Evolutionary conservation across 2,329 filamentous ascomycete genomes (phyloP), one percentile per base, ranked within the genome.

Genomic region (Claviceps lovelessii): DNA sequence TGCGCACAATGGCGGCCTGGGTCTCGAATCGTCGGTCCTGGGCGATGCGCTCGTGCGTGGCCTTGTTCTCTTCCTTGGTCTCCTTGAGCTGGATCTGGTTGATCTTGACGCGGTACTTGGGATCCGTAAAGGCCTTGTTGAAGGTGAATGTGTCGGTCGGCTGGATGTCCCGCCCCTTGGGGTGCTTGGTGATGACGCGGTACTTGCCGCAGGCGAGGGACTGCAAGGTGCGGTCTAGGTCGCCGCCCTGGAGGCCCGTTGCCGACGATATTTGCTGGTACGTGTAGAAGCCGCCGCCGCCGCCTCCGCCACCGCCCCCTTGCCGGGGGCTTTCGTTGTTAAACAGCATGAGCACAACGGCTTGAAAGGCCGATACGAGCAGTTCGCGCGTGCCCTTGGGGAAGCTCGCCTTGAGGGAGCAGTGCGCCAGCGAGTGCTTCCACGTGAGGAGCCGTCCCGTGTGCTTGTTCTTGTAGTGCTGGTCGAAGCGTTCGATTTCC

Each of bases 61-160:
- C 88, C 70, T 90, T 87, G 72, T 96, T 96, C 71, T 98, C 93
- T 65, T 91, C 86, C 63, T 86, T 87, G 0, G 93, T 97, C 72
- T 98, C 93, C 71, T 93, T 94, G 52, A 96, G 79, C 71, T 98
- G 93, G 62, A 98, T 93, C 71, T 96, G 91, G 72, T 97, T 98
- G 75, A 98, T 96, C 75, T 98, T 98, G 72, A 98, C 84, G 55
- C 90, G 83, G 70, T 88, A 86, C 69, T 93, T 95, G 23, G 84
- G 78, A 65, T 96, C 86, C 2, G 73, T 73, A 70, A 98, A 98
- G 17, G 68, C 67, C 48, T 77, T 70, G 72, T 96, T 96, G 64
- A 95, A 84, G 0, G 81, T 81, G 64, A 98, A 98, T 0, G 84
- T 87, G 70, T 98, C 94, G 0, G 80, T 88, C 0, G 75, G 65